Base-by-base conservation (phyloP, 768 basidiomycete species). In the Lentinula sp. region DNA sequence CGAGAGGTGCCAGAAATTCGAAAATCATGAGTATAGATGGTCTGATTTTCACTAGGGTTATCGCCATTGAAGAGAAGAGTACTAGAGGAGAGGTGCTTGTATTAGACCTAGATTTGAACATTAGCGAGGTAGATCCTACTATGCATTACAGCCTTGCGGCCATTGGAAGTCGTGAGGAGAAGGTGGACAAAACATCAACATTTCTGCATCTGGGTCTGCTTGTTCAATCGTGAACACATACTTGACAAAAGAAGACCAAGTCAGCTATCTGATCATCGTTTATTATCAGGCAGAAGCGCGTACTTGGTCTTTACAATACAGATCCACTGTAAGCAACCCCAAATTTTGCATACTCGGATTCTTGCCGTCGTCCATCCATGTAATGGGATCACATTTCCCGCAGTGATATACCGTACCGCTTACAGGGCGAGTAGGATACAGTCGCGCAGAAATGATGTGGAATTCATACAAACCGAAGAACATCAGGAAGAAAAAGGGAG, bases 21-120 rank as follows among this genome's bases (percentile, higher is more conserved):
- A 60, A 88, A 88, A 63, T 80, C 75, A 7, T 84, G 79, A 18
- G 82, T 80, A 66, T 81, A 86, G 23, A 82, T 65, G 0, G 74
- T 73, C 55, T 65, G 69, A 18, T 73, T 56, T 40, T 37, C 51
- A 18, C 32, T 39, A 13, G 18, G 5, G 21, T 48, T 54, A 13
- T 58, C 51, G 8, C 71, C 69, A 31, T 66, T 70, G 63, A 78
- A 78, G 39, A 70, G 65, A 23, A 80, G 64, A 15, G 65, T 70
- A 62, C 78, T 80, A 61, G 6, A 37, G 6, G 10, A 45, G 48
- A 52, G 62, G 11, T 18, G 18, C 6, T 21, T 23, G 9, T 21
- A 13, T 34, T 52, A 54, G 9, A 53, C n/a, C 1, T 28, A 10
- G 32, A 31, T 11, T 39, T 11, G 9, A 15, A 7, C 42, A 52